phyloP scores from a whole-genome alignment of 2,329 filamentous ascomycete species.

The Metarhizium robertsii region DNA sequence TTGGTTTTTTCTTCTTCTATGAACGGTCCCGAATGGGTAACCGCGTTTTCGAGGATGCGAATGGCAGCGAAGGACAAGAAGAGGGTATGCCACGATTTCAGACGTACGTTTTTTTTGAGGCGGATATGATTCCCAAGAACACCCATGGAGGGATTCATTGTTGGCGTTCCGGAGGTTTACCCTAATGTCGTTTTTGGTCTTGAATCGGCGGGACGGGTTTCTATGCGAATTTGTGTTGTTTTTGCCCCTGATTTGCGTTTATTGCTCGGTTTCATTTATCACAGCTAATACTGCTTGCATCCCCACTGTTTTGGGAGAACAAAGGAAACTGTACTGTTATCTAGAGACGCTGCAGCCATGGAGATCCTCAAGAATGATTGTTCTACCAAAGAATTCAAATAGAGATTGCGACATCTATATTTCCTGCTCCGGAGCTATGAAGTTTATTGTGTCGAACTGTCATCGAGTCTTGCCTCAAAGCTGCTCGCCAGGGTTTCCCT shows the following conservation, averaged over 20 bases:
- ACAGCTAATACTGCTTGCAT: not conserved
- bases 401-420: not conserved
- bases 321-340: not conserved
- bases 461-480: too few relatives aligned
- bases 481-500: too few relatives aligned
- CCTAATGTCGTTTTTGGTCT: not conserved
- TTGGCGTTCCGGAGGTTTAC: constrained; percentile 4
- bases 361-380: not conserved
- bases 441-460: too few relatives aligned
- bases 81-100: not conserved
- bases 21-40: not conserved
- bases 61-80: not conserved
- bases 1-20: not conserved
- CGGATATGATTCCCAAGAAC: not conserved
- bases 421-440: not conserved
- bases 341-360: not conserved
- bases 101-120: not conserved
- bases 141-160: constrained; percentile 1
- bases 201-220: not conserved
- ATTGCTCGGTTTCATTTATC: not conserved
- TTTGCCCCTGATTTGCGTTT: not conserved
- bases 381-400: not conserved
- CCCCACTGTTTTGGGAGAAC: not conserved
- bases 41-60: not conserved
- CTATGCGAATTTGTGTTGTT: too few relatives aligned